A percentile compares a stretch with the other conserved stretches of the same genome.
These are phyloP conservation scores for Fusarium sp. DNA, from an alignment of 2,329 filamentous ascomycete genomes.

Conservation along the genomic window DNA sequence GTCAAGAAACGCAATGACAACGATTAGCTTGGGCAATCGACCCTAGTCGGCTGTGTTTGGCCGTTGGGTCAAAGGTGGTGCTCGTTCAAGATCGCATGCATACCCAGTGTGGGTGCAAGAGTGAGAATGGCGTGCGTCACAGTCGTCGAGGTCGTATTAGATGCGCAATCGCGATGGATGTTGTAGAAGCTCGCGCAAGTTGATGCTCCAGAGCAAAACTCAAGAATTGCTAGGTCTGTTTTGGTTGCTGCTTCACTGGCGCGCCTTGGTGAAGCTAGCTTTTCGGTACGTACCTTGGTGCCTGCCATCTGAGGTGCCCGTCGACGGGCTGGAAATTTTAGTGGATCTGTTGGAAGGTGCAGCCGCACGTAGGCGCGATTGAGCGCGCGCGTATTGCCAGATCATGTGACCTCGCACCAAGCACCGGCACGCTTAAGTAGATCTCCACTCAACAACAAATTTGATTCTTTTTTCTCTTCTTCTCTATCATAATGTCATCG, in stretches of 20 bases:
- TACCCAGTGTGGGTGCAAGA: conserved; percentile 31
- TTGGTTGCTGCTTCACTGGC: conserved; percentile 42
- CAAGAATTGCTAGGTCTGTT: conserved; percentile 42
- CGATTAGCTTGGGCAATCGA: conserved; percentile 31
- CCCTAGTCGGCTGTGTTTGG: conserved; percentile 43
- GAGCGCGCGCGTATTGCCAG: conserved; percentile 1
- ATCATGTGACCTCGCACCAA: background rate
- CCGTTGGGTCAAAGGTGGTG: conserved; percentile 41
- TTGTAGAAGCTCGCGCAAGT: conserved; percentile 27
- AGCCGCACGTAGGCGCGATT: conserved; percentile 28
- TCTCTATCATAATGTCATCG: conserved; percentile 77
- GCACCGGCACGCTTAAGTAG: conserved; percentile 43
- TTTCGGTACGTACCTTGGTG: conserved; percentile 35
- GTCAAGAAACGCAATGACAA: conserved; percentile 1
- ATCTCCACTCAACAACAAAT: conserved; percentile 43
- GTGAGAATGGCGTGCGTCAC: conserved; percentile 16
- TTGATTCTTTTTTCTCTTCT: conserved; percentile 49
- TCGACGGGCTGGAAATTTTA: too few relatives aligned
- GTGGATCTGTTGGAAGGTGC: background rate
- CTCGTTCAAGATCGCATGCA: conserved; percentile 40
- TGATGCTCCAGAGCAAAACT: conserved; percentile 36
- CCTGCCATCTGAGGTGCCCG: background rate
- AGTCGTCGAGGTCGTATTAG: conserved; percentile 7
- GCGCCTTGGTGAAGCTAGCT: conserved; percentile 32
- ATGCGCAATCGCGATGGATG: conserved; percentile 17